phyloP scores from a whole-genome alignment of 2,329 filamentous ascomycete genomes.

The Fusarium bulbicola region DNA sequence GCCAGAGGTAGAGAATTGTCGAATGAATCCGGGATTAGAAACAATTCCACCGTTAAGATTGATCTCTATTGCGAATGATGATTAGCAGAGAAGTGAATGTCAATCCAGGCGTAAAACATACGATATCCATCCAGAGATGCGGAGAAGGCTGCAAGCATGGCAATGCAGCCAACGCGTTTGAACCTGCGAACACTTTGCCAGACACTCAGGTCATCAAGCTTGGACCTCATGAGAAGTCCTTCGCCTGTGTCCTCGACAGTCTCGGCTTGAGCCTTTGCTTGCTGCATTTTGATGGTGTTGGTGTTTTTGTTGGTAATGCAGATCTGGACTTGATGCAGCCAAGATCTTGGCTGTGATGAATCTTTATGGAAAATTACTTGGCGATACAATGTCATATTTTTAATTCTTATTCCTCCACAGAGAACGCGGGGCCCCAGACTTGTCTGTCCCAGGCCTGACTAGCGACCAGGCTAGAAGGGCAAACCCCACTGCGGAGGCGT shows the following conservation, averaged over 20 bases:
- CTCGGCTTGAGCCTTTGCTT: neutral
- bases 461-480: neutral
- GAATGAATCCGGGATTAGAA: neutral
- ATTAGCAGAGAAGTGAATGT: neutral
- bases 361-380: neutral
- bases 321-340: neutral
- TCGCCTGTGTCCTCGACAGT: neutral
- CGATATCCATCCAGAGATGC: neutral
- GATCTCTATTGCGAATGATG: neutral
- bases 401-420: neutral
- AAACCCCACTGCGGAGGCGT: neutral
- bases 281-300: neutral
- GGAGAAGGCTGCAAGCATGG: neutral
- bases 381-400: neutral
- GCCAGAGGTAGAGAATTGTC: neutral
- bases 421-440: neutral
- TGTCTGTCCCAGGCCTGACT: neutral
- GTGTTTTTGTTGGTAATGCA: too few species aligned
- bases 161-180: neutral
- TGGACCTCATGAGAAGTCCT: neutral
- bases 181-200: neutral
- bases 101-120: neutral
- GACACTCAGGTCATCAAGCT: neutral
- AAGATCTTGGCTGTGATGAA: neutral
- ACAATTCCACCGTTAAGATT: neutral